Evolutionary conservation across 257 asterid species (phyloP), one percentile per base, ranked within the genome.

Genomic region (Rauvolfia tetraphylla): DNA sequence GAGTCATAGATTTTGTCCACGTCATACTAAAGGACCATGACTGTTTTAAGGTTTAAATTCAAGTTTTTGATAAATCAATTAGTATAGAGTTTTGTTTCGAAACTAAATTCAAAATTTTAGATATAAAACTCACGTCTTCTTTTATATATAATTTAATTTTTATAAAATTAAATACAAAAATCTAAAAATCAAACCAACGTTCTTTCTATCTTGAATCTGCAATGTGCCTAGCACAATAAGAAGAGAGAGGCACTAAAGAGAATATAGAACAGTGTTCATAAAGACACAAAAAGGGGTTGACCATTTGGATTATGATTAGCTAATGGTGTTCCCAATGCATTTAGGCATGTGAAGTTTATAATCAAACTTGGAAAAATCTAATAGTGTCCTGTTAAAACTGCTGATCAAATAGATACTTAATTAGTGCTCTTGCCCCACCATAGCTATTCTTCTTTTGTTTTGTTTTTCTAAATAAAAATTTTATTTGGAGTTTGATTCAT

Each of bases 311-410:
- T 73, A 79, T 79, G 81, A 84, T 81, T 79, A 82, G 78, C 54
- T 82, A 77, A 82, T 85, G 96, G 79, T 86, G 90, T 90, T 92
- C 82, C 95, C 97, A 87, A 90, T 83, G 96, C 92, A 86, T 83
- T 85, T 83, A 84, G 79, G 85, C 95, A 89, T 89, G 93, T 88
- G 90, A 88, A 75, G 82, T 70, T 79, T 78, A 2, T 86, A 36
- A 86, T 86, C 81, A 79, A 79, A 63, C 72, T 38, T 78, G 61
- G 73, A 71, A 79, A 73, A 85, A 76, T 87, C 79, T 85, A 48
- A 76, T 79, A 82, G 82, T 75, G 70, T 81, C 78, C 38, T 83
- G 74, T 88, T 83, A 63, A 72, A 84, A 85, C 78, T 83, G 62
- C 78, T 86, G 72, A 84, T 75, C 76, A 58, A 83, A 68, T 84